Percentiles rank a stretch among this genome's conserved stretches.
These are phyloP conservation scores for Phialocephala sp. DNA, from an alignment of 2,329 filamentous ascomycete genomes.

Conservation along the genomic window DNA sequence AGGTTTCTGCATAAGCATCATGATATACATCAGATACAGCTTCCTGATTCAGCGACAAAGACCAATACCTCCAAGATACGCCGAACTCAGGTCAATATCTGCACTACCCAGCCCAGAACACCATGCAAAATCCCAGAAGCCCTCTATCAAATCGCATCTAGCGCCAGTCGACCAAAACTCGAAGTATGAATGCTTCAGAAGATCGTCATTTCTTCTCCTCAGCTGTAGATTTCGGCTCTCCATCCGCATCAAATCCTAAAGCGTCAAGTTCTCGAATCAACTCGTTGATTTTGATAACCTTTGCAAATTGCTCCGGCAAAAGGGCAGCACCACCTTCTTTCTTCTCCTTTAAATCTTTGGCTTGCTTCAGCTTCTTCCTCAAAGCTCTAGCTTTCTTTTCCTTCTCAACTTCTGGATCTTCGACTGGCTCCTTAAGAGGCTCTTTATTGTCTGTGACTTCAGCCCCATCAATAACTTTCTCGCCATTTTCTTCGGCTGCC, in stretches of 20 bases:
- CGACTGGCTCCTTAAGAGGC: constrained; percentile 41
- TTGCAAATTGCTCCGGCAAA: constrained; percentile 93
- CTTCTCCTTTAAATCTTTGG: constrained; percentile 87
- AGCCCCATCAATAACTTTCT: constrained; percentile 50
- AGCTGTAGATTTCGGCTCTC: constrained; percentile 60
- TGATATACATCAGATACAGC: not conserved
- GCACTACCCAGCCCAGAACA: not conserved
- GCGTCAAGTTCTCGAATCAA: constrained; percentile 85
- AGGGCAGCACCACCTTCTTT: constrained; percentile 85
- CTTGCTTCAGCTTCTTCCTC: constrained; percentile 94
- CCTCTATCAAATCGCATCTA: not conserved
- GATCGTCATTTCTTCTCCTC: constrained; percentile 24
- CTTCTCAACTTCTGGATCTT: constrained; percentile 72
- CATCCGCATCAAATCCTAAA: constrained; percentile 82
- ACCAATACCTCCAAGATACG: not conserved
- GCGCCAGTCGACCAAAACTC: not conserved
- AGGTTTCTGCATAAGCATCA: not conserved
- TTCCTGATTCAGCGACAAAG: not conserved
- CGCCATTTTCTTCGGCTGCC: constrained; percentile 41
- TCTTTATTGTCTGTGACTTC: constrained; percentile 32
- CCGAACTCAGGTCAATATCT: not conserved
- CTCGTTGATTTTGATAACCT: constrained; percentile 97
- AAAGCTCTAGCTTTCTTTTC: constrained; percentile 93
- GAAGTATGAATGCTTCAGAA: not conserved
- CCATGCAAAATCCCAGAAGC: not conserved